Evolutionary conservation across 176 grass and related monocot genomes (phyloP).

Genomic region (Tillandsia fasciculata): DNA sequence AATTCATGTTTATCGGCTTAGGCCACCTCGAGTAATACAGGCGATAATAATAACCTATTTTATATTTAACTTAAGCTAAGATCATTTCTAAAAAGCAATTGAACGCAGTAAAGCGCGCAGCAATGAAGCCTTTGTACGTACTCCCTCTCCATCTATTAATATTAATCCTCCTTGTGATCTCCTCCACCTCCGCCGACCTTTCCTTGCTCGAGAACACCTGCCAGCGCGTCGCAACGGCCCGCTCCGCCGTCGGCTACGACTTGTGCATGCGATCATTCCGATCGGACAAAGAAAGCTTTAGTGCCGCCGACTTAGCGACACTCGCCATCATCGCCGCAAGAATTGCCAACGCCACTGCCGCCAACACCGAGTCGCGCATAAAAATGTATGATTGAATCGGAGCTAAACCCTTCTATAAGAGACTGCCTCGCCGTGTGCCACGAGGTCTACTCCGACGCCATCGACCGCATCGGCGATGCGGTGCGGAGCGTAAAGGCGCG

Average conservation of each 20-base stretch:
- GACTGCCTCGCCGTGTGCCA: conserved; percentile 32
- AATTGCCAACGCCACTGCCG: conserved; percentile 32
- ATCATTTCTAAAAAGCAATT: no score
- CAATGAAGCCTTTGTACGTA: neutral
- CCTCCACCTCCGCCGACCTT: neutral
- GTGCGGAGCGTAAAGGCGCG: conserved; percentile 22
- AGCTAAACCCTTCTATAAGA: conserved; percentile 19
- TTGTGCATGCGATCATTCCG: conserved; percentile 47
- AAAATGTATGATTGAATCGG: conserved; percentile 24
- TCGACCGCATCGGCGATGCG: conserved; percentile 41
- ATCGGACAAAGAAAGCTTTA: conserved; percentile 22
- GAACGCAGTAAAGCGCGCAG: neutral
- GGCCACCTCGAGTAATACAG: no score
- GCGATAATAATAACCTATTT: no score
- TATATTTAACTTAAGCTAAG: no score
- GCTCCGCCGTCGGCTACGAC: conserved; percentile 31
- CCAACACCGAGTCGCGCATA: conserved; percentile 28
- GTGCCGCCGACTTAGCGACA: conserved; percentile 7
- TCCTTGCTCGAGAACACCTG: conserved; percentile 42
- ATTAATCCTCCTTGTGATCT: neutral
- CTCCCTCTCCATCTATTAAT: conserved; percentile 19
- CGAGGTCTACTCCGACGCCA: conserved; percentile 44
- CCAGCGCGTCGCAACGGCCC: conserved; percentile 25
- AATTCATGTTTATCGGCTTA: no score
- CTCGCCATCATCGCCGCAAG: conserved; percentile 42